Conservation (phyloP, 768 basidiomycete species). For the Calocybe cyanea region DNA sequence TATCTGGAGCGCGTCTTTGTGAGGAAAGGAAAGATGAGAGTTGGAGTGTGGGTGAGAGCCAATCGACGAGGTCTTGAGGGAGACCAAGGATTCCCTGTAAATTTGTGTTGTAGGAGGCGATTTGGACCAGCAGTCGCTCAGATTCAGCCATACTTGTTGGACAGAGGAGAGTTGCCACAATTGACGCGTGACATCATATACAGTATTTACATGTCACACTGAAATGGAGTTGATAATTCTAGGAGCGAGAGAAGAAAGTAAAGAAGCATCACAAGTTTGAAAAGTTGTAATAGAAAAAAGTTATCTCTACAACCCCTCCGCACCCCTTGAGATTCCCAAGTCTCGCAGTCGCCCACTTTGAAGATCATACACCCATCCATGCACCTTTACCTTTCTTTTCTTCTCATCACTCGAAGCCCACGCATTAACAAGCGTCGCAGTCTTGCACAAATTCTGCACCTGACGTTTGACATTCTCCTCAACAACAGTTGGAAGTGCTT, state of each 20-base stretch:
- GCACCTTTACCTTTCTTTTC: constrained; percentile 50
- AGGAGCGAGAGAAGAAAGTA: too few relatives aligned
- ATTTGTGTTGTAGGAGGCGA: constrained; percentile 90
- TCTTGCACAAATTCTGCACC: constrained; percentile 46
- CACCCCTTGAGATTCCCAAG: constrained; percentile 44
- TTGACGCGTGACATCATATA: too few relatives aligned
- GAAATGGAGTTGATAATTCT: too few relatives aligned
- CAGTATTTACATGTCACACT: too few relatives aligned
- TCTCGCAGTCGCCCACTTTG: constrained; percentile 55
- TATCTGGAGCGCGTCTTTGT: constrained; percentile 67
- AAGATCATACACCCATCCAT: constrained; percentile 74
- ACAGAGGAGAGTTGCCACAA: background rate
- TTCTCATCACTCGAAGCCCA: constrained; percentile 41
- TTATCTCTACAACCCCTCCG: constrained; percentile 10
- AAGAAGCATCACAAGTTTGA: too few relatives aligned
- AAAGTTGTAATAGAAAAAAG: too few relatives aligned
- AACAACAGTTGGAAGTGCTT: constrained; percentile 44
- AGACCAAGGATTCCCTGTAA: constrained; percentile 71
- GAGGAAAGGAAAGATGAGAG: constrained; percentile 70
- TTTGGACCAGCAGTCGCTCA: constrained; percentile 61
- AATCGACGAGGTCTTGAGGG: constrained; percentile 86
- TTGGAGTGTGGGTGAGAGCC: constrained; percentile 81
- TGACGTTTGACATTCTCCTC: constrained; percentile 60
- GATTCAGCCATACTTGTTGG: background rate
- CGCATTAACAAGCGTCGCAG: constrained; percentile 41